Percentiles rank a stretch among this genome's conserved stretches.
Evolutionary conservation across 2,329 filamentous ascomycete species (phyloP).

Genomic region (Pseudogymnoascus sp.): DNA sequence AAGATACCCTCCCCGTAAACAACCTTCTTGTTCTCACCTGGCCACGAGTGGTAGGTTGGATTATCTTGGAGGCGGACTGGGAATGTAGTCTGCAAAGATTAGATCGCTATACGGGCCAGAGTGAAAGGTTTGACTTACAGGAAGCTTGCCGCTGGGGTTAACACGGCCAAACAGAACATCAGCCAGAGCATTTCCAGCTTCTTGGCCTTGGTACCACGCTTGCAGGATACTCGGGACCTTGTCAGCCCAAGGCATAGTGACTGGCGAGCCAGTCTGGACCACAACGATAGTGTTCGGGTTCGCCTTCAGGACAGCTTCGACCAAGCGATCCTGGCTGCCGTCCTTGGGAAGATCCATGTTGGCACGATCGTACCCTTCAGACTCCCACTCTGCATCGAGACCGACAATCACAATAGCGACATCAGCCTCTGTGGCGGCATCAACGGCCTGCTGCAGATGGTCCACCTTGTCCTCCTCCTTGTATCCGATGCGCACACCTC

Average conservation of each 20-base stretch:
- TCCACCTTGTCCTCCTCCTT: slow-evolving; percentile 54
- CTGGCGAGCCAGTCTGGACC: slow-evolving; percentile 60
- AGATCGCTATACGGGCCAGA: slow-evolving; percentile 10
- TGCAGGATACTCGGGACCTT: slow-evolving; percentile 60
- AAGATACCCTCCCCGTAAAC: slow-evolving; percentile 66
- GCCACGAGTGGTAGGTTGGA: slow-evolving; percentile 66
- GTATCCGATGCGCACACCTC: slow-evolving; percentile 64
- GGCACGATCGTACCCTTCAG: slow-evolving; percentile 61
- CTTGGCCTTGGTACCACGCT: slow-evolving; percentile 63
- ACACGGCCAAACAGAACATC: slow-evolving; percentile 56
- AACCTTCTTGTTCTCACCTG: slow-evolving; percentile 59
- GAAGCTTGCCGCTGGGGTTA: slow-evolving; percentile 62
- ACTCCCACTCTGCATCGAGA: slow-evolving; percentile 67
- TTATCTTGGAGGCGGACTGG: slow-evolving; percentile 56
- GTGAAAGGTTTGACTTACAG: slow-evolving; percentile 26
- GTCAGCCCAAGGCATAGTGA: slow-evolving; percentile 63
- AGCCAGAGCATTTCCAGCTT: slow-evolving; percentile 59
- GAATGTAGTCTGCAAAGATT: slow-evolving; percentile 48
- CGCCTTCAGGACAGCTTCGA: slow-evolving; percentile 52
- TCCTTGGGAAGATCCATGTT: slow-evolving; percentile 51
- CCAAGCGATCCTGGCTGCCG: slow-evolving; percentile 53
- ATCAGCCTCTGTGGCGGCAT: slow-evolving; percentile 53
- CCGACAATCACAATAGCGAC: slow-evolving; percentile 62
- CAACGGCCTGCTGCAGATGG: slow-evolving; percentile 57
- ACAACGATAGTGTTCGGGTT: slow-evolving; percentile 62